Percentiles rank a stretch among this genome's conserved stretches.
Conservation (phyloP, 1,284 basidiomycete genomes). For the Papiliotrema laurentii region DNA sequence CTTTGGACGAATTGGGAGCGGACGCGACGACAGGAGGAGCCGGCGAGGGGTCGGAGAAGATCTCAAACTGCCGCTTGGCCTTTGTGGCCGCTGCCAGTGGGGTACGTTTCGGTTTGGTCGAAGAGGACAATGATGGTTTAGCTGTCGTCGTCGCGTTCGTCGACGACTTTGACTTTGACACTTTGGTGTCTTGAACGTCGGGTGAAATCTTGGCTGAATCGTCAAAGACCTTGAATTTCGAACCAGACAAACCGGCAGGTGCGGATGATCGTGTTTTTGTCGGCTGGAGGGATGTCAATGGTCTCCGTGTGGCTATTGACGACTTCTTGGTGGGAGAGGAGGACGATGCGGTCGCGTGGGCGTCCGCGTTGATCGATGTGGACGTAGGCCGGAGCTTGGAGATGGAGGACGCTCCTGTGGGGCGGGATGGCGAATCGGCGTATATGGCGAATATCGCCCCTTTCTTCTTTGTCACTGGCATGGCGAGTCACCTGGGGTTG, state of each 20-base stretch:
- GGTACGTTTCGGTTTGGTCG: neutral
- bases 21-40: too few species aligned
- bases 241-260: too few species aligned
- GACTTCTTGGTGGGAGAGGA: neutral
- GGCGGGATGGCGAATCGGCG: slow-evolving; percentile 39
- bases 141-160: neutral
- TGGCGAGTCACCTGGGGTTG: slow-evolving; percentile 11
- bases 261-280: too few species aligned
- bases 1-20: too few species aligned
- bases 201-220: too few species aligned
- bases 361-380: neutral
- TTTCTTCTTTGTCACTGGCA: slow-evolving; percentile 47
- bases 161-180: too few species aligned
- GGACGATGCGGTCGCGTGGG: neutral
- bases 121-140: neutral
- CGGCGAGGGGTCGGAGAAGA: neutral
- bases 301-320: too few species aligned
- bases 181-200: too few species aligned
- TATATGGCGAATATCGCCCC: slow-evolving; percentile 48
- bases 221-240: too few species aligned
- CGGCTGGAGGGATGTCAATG: too few species aligned
- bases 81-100: neutral
- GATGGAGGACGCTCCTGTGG: neutral
- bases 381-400: neutral
- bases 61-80: neutral